Base-by-base conservation (phyloP, 768 basidiomycete species). In the Suillus clintonianus region DNA sequence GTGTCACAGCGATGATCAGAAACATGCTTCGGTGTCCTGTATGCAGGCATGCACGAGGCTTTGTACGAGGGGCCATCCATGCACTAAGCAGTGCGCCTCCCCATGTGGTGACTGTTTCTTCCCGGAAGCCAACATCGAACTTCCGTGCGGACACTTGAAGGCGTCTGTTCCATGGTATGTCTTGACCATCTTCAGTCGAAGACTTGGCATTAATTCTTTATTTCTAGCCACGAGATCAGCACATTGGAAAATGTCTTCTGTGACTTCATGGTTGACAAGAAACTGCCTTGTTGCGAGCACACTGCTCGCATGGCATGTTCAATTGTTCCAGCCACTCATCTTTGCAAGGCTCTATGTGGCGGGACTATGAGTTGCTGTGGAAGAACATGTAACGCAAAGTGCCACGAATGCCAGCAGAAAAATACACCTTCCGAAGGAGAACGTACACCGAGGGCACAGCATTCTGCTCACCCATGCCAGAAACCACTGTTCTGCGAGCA, bases 1-100 rank as follows among this genome's bases (percentile, higher is more conserved):
- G 85, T 89, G 89, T 62, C 88, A 90, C 64, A 79, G 83, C 0
- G 89, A 88, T 55, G 84, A 87, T 62, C 80, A 82, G 1, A 78
- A 83, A 14, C 89, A 90, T 63, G 51, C 81, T 17, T 70, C 76
- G 42, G 79, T 83, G 13, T 67, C 70, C 14, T 89, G 89, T 67
- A 71, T 69, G 14, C 78, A 83, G 62, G 73, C 72, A 10, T 89
- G 89, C 65, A 74, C 77, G 37, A 77, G 79, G 34, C 79, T 87
- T 6, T 90, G 89, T 65, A 65, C 76, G 0, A 78, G 84, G 34
- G 74, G 76, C 1, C 89, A 91, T 68, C 89, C 89, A 0, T 91
- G 90, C 69, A 63, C 68, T 9, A 82, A 80, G 43, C 66, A 74
- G 14, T 91, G 89, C 69, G 77, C 81, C 3, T 74, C 76, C 1